Percentiles rank a stretch among this genome's conserved stretches.
Conservation (phyloP, 2,329 filamentous ascomycete species). For the Colletotrichum coccodes region DNA sequence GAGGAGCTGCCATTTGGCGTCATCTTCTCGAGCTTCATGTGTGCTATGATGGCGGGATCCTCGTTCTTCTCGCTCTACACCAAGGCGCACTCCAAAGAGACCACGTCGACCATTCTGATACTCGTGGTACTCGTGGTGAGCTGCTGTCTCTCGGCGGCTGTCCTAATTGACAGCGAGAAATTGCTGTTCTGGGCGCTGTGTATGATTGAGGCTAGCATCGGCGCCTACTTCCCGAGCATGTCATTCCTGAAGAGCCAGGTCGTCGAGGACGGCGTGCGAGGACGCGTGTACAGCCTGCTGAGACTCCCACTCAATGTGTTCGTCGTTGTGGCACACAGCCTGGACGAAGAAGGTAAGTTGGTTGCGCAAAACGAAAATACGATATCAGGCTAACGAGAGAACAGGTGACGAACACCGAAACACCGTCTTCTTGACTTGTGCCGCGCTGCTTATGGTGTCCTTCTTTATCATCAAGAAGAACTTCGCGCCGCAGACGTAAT, state of each 20-base stretch:
- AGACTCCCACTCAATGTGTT: slow-evolving; percentile 67
- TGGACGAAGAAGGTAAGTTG: slow-evolving; percentile 53
- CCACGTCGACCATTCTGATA: slow-evolving; percentile 47
- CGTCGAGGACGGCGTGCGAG: slow-evolving; percentile 63
- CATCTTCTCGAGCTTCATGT: slow-evolving; percentile 67
- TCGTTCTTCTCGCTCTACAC: slow-evolving; percentile 51
- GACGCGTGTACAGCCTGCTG: slow-evolving; percentile 65
- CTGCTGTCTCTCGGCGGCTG: slow-evolving; percentile 51
- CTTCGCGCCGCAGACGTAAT: slow-evolving; percentile 9
- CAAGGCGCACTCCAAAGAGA: slow-evolving; percentile 42
- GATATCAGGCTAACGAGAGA: not conserved
- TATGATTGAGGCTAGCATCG: slow-evolving; percentile 66
- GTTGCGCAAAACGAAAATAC: not conserved
- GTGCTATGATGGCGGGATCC: slow-evolving; percentile 66
- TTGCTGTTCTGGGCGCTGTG: slow-evolving; percentile 66
- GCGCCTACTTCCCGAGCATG: slow-evolving; percentile 67
- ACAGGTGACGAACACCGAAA: slow-evolving; percentile 43
- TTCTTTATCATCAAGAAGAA: slow-evolving; percentile 35
- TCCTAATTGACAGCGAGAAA: slow-evolving; percentile 52
- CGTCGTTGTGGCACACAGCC: slow-evolving; percentile 57
- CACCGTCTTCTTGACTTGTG: slow-evolving; percentile 39
- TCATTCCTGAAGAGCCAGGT: slow-evolving; percentile 63
- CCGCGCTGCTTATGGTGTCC: slow-evolving; percentile 30
- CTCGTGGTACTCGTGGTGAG: slow-evolving; percentile 44
- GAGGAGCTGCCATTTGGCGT: slow-evolving; percentile 54